Evolutionary conservation across 2,329 filamentous ascomycete species (phyloP).

Genomic region (Albifimbria verrucaria): DNA sequence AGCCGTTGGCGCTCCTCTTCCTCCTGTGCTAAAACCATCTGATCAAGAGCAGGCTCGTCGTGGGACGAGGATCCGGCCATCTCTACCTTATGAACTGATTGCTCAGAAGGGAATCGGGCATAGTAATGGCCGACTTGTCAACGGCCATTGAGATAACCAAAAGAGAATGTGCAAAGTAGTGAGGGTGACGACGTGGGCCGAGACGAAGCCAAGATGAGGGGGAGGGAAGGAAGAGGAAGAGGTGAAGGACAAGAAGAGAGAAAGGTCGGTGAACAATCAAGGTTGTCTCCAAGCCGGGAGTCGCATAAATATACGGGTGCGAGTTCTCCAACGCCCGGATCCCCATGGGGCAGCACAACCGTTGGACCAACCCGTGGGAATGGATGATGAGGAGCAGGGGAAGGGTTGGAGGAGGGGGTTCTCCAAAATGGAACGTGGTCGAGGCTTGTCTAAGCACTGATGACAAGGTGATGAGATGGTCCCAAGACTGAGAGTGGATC

Average conservation of each 20-base stretch:
- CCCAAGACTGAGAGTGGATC: background rate
- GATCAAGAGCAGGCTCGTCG: slow-evolving; percentile 18
- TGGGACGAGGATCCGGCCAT: slow-evolving; percentile 21
- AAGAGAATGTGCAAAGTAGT: background rate
- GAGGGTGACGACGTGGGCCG: background rate
- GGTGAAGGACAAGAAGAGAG: background rate
- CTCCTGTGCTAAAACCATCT: slow-evolving; percentile 10
- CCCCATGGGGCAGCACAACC: background rate
- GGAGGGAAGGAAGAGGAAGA: background rate
- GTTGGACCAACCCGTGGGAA: background rate
- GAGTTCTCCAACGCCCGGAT: background rate
- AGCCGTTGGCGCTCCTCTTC: slow-evolving; percentile 18
- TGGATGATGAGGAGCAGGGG: background rate
- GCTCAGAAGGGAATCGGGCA: background rate
- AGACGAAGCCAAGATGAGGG: background rate
- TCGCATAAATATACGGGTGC: background rate
- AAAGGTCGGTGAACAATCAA: background rate
- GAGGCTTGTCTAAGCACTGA: background rate
- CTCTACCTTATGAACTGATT: slow-evolving; percentile 20
- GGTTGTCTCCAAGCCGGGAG: background rate
- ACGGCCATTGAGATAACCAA: slow-evolving; percentile 16
- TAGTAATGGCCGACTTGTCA: slow-evolving; percentile 21
- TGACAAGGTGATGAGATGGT: background rate
- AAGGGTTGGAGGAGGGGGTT: background rate
- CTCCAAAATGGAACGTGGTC: background rate